Percentiles rank a stretch among this genome's conserved stretches.
phyloP scores from a whole-genome alignment of 148 eudicot species.

The Limonium bicolor region DNA sequence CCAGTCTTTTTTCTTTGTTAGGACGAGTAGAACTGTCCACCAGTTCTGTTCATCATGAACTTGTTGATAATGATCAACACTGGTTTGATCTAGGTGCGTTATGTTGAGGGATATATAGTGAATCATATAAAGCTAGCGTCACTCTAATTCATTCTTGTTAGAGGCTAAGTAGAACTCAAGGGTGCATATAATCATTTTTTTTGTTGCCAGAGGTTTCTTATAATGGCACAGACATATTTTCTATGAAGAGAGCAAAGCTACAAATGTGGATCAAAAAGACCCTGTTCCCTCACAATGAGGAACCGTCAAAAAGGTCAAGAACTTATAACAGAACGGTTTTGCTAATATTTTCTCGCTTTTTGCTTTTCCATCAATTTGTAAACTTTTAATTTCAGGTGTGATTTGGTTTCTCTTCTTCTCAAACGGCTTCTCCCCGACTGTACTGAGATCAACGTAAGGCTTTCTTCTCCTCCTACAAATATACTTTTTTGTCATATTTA shows the following conservation, averaged over 20 bases:
- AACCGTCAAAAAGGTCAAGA: no score
- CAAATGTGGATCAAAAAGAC: slow-evolving; percentile 31
- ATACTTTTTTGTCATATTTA: slow-evolving; percentile 1
- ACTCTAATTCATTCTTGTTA: background rate
- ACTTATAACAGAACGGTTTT: no score
- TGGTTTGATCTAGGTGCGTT: background rate
- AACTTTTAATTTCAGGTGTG: slow-evolving; percentile 31
- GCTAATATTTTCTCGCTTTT: background rate
- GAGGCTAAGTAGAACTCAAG: no score
- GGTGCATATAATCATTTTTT: no score
- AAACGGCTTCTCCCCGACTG: slow-evolving; percentile 44
- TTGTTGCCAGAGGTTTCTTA: slow-evolving; percentile 19
- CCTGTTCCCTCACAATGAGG: slow-evolving; percentile 23
- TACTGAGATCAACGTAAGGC: slow-evolving; percentile 28
- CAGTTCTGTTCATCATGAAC: no score
- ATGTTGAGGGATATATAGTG: background rate
- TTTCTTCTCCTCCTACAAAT: slow-evolving; percentile 1
- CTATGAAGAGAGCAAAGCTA: slow-evolving; percentile 44
- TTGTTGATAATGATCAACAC: background rate
- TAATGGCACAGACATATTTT: slow-evolving; percentile 39
- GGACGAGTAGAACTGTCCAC: no score
- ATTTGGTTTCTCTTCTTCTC: slow-evolving; percentile 53
- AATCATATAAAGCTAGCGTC: background rate
- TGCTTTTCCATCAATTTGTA: background rate
- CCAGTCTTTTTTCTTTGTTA: no score